Conservation (phyloP, 768 basidiomycete genomes). For the Lactarius quietus region DNA sequence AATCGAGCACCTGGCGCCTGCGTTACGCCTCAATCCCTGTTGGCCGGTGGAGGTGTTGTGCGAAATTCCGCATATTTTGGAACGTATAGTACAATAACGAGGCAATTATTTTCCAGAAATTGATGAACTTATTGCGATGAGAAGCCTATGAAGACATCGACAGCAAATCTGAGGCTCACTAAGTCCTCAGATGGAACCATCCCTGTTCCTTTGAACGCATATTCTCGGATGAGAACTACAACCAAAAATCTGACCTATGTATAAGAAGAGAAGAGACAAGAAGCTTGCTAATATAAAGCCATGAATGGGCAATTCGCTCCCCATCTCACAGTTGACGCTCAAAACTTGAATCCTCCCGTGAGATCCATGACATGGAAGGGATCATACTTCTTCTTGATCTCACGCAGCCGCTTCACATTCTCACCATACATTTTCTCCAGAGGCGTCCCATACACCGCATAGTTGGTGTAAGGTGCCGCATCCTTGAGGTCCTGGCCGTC, state of each 20-base stretch:
- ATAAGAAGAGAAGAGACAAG: background rate
- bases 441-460: constrained; percentile 51
- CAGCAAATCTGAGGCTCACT: too few species aligned
- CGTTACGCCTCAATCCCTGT: too few species aligned
- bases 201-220: background rate
- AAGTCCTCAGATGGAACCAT: too few species aligned
- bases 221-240: background rate
- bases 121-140: too few species aligned
- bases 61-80: too few species aligned
- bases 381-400: constrained; percentile 47
- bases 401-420: constrained; percentile 41
- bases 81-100: too few species aligned
- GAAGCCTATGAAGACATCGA: too few species aligned
- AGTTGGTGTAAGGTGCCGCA: constrained; percentile 53
- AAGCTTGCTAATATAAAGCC: background rate
- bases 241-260: background rate
- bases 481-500: constrained; percentile 40
- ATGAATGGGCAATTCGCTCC: background rate
- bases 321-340: background rate
- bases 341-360: constrained; percentile 55
- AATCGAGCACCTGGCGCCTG: too few species aligned
- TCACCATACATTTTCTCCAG: constrained; percentile 47
- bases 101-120: too few species aligned
- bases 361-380: constrained; percentile 60
- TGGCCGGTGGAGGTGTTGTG: too few species aligned